Percentiles rank a stretch among this genome's conserved stretches.
Conservation (phyloP, 192 early-diverging fungal genomes). For the Linnemannia zychae region DNA sequence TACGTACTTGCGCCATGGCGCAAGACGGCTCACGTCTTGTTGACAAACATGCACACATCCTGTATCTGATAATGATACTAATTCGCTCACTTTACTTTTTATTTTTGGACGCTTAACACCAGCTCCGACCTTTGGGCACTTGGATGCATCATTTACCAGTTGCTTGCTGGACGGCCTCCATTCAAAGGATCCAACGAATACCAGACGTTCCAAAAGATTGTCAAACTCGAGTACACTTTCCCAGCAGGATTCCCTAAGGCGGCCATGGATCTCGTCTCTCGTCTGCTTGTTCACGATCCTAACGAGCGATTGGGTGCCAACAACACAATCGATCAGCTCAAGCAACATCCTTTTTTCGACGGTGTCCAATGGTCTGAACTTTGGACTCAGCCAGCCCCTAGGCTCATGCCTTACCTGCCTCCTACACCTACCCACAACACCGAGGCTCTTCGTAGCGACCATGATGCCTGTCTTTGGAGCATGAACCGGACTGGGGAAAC, state of each 20-base stretch:
- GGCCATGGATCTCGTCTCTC: constrained; percentile 83
- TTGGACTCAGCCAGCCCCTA: constrained; percentile 66
- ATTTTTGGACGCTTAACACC: neutral
- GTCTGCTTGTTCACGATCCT: constrained; percentile 78
- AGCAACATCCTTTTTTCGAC: constrained; percentile 84
- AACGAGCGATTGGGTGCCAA: constrained; percentile 72
- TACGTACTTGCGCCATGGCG: constrained; percentile 9
- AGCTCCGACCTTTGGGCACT: constrained; percentile 88
- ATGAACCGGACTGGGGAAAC: constrained; percentile 29
- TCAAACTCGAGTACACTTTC: constrained; percentile 88
- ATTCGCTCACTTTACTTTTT: constrained; percentile 5
- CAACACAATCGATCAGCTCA: constrained; percentile 72
- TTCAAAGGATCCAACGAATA: constrained; percentile 97
- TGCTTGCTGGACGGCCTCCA: constrained; percentile 90
- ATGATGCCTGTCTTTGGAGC: constrained; percentile 37
- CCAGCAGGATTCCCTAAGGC: constrained; percentile 79
- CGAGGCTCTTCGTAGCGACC: constrained; percentile 42
- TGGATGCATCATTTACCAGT: constrained; percentile 93
- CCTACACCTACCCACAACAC: constrained; percentile 50
- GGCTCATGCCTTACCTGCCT: constrained; percentile 57
- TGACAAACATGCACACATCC: neutral
- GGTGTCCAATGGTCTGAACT: constrained; percentile 82
- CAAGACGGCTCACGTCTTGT: neutral
- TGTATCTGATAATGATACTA: neutral
- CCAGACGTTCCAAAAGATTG: constrained; percentile 96